These are phyloP conservation scores for Trichoderma guizhouense DNA, from an alignment of 2,329 filamentous ascomycete species.

Conservation along the genomic window DNA sequence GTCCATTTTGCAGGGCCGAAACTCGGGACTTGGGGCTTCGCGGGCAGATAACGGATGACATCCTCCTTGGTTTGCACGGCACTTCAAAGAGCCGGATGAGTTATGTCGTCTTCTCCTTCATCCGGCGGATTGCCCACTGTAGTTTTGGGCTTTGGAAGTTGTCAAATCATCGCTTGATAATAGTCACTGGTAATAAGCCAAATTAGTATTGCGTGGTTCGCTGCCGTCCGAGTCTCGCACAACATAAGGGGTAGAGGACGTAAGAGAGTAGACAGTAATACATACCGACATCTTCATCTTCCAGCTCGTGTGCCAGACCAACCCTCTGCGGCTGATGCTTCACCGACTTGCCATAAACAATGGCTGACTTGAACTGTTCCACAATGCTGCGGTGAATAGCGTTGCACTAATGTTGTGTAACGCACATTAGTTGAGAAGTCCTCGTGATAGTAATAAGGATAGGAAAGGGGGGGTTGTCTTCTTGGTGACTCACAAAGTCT, in stretches of 20 bases:
- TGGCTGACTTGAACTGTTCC: constrained; percentile 90
- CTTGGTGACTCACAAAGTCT: constrained; percentile 75
- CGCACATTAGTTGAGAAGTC: constrained; percentile 36
- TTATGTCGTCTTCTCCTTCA: background rate
- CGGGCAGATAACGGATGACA: background rate
- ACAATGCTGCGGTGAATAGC: constrained; percentile 94
- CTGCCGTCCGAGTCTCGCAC: background rate
- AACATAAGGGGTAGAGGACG: background rate
- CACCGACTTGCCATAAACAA: constrained; percentile 96
- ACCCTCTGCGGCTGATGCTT: constrained; percentile 98
- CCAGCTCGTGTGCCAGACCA: constrained; percentile 84
- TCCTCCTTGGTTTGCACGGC: background rate
- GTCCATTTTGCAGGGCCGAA: background rate
- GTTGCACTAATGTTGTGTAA: constrained; percentile 66
- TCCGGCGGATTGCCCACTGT: background rate
- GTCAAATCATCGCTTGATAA: constrained; percentile 61
- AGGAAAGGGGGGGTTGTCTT: background rate
- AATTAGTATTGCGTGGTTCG: background rate
- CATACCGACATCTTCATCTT: constrained; percentile 95
- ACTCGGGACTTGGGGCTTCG: background rate
- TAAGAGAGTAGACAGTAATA: constrained; percentile 23
- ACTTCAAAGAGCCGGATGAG: background rate
- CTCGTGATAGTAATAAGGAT: background rate
- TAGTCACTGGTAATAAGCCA: constrained; percentile 38
- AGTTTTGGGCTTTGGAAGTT: constrained; percentile 11